phyloP scores from a whole-genome alignment of 257 asterid genomes.

The Solanum virginianum region DNA sequence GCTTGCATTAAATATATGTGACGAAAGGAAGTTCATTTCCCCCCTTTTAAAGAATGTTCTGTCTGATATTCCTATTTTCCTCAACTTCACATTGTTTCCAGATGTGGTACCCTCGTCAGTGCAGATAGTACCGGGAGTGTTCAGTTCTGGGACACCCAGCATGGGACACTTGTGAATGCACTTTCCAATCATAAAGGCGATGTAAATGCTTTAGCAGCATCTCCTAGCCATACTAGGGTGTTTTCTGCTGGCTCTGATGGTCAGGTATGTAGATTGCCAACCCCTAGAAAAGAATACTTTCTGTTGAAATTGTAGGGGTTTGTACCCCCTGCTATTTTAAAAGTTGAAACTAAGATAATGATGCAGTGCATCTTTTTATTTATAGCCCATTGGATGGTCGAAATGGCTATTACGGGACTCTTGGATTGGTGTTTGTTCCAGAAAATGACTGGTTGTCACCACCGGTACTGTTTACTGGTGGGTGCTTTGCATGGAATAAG shows the following conservation, averaged over 20 bases:
- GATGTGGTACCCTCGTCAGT: conserved; percentile 51
- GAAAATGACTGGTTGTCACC: not conserved
- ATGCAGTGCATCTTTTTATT: not conserved
- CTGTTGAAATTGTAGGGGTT: not conserved
- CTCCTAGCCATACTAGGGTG: conserved; percentile 78
- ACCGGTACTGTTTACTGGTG: not conserved
- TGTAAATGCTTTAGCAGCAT: conserved; percentile 75
- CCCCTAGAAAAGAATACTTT: not conserved
- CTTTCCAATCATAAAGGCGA: conserved; percentile 89
- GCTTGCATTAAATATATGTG: not conserved
- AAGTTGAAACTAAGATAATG: not conserved
- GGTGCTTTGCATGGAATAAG: not conserved
- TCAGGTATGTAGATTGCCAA: conserved; percentile 43
- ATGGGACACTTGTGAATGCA: conserved; percentile 81
- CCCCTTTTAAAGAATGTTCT: not conserved
- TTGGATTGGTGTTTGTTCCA: not conserved
- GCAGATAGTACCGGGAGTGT: conserved; percentile 89
- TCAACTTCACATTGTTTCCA: conserved; percentile 5
- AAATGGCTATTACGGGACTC: not conserved
- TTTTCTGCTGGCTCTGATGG: conserved; percentile 98
- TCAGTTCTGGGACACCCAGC: conserved; percentile 85
- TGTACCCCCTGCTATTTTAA: not conserved
- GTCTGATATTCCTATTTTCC: not conserved
- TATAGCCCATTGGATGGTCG: not conserved
- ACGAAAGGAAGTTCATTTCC: not conserved